A percentile compares a stretch with the other conserved stretches of the same genome.
These are phyloP conservation scores for Fusarium solani-melongenae DNA, from an alignment of 2,329 filamentous ascomycete species.

Conservation along the genomic window DNA sequence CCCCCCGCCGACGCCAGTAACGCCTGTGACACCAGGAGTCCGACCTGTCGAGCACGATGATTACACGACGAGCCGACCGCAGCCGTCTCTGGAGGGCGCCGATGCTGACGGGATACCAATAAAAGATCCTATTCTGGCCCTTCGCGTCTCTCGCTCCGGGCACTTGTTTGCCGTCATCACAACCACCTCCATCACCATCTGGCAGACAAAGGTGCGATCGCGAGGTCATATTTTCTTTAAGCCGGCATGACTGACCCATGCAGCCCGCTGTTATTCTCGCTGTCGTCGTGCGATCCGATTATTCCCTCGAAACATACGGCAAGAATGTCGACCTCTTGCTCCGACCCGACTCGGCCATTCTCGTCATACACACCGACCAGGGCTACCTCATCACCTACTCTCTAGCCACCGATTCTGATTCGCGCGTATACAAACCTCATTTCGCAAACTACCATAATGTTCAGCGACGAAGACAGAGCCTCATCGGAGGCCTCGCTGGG, in stretches of 20 bases:
- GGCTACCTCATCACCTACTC: slow-evolving; percentile 97
- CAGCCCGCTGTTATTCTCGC: slow-evolving; percentile 91
- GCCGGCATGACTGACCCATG: slow-evolving; percentile 15
- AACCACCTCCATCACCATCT: slow-evolving; percentile 85
- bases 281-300: slow-evolving; percentile 82
- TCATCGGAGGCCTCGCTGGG: slow-evolving; percentile 67
- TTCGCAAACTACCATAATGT: slow-evolving; percentile 76
- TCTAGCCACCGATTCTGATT: slow-evolving; percentile 83
- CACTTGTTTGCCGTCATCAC: slow-evolving; percentile 91
- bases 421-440: slow-evolving; percentile 85
- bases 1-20: slow-evolving; percentile 60
- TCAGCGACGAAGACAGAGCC: slow-evolving; percentile 70
- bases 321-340: slow-evolving; percentile 86
- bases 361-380: slow-evolving; percentile 86
- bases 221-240: neutral
- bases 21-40: slow-evolving; percentile 68
- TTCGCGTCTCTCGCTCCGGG: slow-evolving; percentile 82
- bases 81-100: slow-evolving; percentile 42
- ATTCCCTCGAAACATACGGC: slow-evolving; percentile 86
- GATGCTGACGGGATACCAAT: slow-evolving; percentile 52
- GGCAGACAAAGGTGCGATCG: slow-evolving; percentile 88
- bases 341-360: slow-evolving; percentile 89
- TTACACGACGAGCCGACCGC: slow-evolving; percentile 37
- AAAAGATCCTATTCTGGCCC: slow-evolving; percentile 76
- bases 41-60: slow-evolving; percentile 68